Evolutionary conservation across 768 basidiomycete genomes (phyloP).

Genomic region (Suillus weaverae): DNA sequence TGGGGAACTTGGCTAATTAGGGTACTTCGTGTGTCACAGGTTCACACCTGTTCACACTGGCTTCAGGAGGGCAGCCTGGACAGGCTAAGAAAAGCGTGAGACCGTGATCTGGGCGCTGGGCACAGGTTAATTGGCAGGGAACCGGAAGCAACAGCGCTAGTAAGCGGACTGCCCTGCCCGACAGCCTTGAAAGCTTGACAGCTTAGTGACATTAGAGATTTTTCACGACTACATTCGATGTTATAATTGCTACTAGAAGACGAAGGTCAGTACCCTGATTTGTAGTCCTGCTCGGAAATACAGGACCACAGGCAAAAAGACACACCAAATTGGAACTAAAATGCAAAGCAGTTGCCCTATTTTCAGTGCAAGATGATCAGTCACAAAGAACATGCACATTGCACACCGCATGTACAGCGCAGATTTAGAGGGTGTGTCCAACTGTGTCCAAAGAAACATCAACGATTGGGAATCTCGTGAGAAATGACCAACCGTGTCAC

Average conservation of each 20-base stretch:
- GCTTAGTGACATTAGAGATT: neutral
- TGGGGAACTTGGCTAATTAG: neutral
- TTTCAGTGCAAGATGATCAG: neutral
- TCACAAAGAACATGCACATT: neutral
- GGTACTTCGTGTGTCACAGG: neutral
- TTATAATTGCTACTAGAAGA: neutral
- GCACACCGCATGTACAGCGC: neutral
- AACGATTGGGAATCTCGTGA: neutral
- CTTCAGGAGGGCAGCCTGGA: neutral
- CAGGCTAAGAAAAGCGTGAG: constrained; percentile 17
- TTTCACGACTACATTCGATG: neutral
- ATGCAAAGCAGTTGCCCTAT: neutral
- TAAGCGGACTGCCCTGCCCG: constrained; percentile 4
- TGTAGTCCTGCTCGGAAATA: neutral
- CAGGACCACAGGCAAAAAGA: neutral
- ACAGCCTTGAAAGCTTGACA: neutral
- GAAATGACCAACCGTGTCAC: neutral
- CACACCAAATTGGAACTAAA: neutral
- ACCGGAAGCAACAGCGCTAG: neutral
- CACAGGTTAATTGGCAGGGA: neutral
- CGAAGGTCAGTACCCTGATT: neutral
- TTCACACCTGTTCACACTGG: neutral
- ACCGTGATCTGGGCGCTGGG: constrained; percentile 7
- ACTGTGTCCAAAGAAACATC: neutral
- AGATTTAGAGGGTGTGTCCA: neutral